Evolutionary conservation across 2,329 filamentous ascomycete species (phyloP), one percentile per base, ranked within the genome.

Genomic region (Celoporthe dispersa): DNA sequence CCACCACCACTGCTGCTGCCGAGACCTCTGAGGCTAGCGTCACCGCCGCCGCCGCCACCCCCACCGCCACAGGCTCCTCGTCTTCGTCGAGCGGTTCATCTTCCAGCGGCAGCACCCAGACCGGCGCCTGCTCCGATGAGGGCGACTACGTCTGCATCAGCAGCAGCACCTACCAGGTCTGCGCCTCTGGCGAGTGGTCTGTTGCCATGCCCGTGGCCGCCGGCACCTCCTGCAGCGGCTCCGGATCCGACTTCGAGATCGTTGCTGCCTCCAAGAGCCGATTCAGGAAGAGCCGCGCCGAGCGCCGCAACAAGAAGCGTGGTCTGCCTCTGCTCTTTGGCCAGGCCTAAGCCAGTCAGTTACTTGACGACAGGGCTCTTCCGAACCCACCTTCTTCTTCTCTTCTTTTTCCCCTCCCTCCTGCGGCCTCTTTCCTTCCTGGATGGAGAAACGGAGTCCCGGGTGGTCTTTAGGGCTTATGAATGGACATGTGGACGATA

Each of bases 61-160:
- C 70, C 0, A 64, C 70, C 66, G 35, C 78, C 4, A 67, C 67
- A 1, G 33, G 64, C 64, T 67, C 64, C 7, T 48, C 44, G 19
- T 63, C 39, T 9, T 68, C 69, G 12, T 66, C 66, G 28, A 35
- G 76, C 3, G 73, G 73, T 1, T 67, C 75, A 2, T 64, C 69
- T 39, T 71, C 71, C 70, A 68, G 61, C 19, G 76, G 76, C n/a
- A 77, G 73, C 1, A 72, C 81, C 33, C 74, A 84, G 1, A 79
- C 77, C 7, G 85, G 85, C 51, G 69, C 82, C 67, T 87, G 86
- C 81, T 78, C 76, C 61, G 68, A 78, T 22, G 85, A 87, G 73
- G 86, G 86, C 67, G 68, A 75, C 25, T 87, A 84, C 83, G 83
- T 84, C 79, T 87, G 86, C 76, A 76, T 86, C 65, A 78, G 74